Base-by-base conservation (phyloP, 148 eudicot species). In the Rhododendron vialii region DNA sequence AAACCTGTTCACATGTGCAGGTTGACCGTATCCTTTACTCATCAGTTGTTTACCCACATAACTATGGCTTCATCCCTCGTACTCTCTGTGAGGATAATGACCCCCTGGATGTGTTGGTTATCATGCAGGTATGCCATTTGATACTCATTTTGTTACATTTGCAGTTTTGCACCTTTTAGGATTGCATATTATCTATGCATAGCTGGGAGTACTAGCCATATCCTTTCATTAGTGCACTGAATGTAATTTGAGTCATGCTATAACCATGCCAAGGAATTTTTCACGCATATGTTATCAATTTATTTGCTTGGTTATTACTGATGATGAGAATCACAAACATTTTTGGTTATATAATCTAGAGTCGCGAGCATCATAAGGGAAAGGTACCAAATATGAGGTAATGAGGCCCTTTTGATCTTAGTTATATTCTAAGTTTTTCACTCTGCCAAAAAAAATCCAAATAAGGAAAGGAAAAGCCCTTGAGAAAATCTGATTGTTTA, bases 1-100 rank as follows among this genome's bases (percentile, higher is more conserved):
- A 71, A 48, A 79, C 69, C 7, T 35, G 10, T 85, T 36, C 59
- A 82, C 86, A 35, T 74, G 57, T 86, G 84, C 91, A 95, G 98
- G 98, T 95, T 83, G 98, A 95, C 82, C 96, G 98, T 85, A 87
- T 95, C 53, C 93, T 95, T 1, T 95, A 95, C 83, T 95, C 98
- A 61, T 95, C 98, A 24, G 95, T 93, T 57, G 98, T 95, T 36
- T 95, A 95, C 67, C 95, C 96, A 20, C 96, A 94, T 84, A 94
- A 94, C 92, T 94, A 94, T 61, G 96, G 96, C 17, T 94, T 94
- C 84, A 92, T 94, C 82, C 95, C 96, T 24, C 95, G 96, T 75
- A 93, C 96, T 59, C 92, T 94, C 13, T 93, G 96, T 83, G 96
- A 94, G 88, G 96, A 94, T 73, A 90, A 85, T 88, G 96, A 94